Base-by-base conservation (phyloP, 2,329 filamentous ascomycete genomes). In the Colletotrichum lupini region DNA sequence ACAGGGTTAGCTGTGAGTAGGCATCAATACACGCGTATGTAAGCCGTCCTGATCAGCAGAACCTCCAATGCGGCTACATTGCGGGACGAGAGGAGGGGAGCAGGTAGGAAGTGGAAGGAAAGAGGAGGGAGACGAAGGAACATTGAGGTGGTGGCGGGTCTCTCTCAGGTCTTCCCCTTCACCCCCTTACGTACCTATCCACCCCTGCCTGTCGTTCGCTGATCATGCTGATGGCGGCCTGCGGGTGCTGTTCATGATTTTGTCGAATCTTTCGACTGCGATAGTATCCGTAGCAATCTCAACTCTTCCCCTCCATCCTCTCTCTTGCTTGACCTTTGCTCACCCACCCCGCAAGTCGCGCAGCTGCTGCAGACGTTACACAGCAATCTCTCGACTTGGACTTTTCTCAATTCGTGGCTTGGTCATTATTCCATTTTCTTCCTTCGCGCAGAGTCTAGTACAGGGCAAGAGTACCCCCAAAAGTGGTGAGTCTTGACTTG, bases 231-330 rank as follows among this genome's bases (percentile, higher is more conserved):
- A 73, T 69, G 37, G 37, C 14, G 16, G 37, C 37, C 37, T 42
- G 60, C 67, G 62, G 52, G 30, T 70, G 59, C 63, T 65, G 26
- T 57, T 62, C 60, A 60, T 73, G 67, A 73, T 73, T 71, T 70
- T 65, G 35, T 70, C 30, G 59, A 64, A 66, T 73, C 56, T 53
- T 71, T 55, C 49, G 22, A 61, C 32, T 60, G 42, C 55, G 46
- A 58, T 28, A 24, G 55, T 14, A 42, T 42, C 16, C 37, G 37
- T 42, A 61, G 52, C 60, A 60, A 61, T 57, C 42, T 66, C 46
- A 71, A 16, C 46, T 66, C 49, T 61, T 32, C 28, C 56, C 67
- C 56, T 70, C 49, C 49, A 57, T 28, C 35, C 28, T 30, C 68
- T 61, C 32, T 35, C 32, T 59, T 22, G 26, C 65, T 8, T 42